These are phyloP conservation scores for Boletus semigastroideus DNA, from an alignment of 1,284 basidiomycete species.

Conservation along the genomic window DNA sequence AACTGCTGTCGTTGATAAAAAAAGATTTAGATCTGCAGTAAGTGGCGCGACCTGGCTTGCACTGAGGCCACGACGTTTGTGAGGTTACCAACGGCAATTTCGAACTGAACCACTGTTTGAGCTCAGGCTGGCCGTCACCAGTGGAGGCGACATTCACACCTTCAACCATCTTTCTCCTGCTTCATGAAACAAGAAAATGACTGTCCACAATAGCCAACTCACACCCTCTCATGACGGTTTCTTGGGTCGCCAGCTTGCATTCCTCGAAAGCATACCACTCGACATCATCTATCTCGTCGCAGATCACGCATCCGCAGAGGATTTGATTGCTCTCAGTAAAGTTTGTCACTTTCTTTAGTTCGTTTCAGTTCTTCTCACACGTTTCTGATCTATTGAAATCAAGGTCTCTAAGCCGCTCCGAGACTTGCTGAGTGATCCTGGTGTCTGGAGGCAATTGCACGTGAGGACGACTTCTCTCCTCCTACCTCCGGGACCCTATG, in stretches of 20 bases:
- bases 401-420: constrained; percentile 9
- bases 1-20: neutral
- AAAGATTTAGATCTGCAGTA: neutral
- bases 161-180: neutral
- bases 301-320: neutral
- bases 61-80: neutral
- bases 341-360: neutral
- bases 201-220: neutral
- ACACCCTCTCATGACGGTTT: neutral
- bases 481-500: constrained; percentile 8
- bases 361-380: no score
- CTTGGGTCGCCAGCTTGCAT: neutral
- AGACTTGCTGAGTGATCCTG: constrained; percentile 1
- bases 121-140: neutral
- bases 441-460: constrained; percentile 7
- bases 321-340: neutral
- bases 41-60: neutral
- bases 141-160: neutral
- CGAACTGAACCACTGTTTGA: neutral
- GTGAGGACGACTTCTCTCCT: neutral
- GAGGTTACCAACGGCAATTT: neutral
- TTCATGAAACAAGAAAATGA: neutral
- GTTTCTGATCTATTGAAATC: neutral
- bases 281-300: constrained; percentile 7
- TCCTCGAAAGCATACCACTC: constrained; percentile 5